A percentile compares a stretch with the other conserved stretches of the same genome.
phyloP scores from a whole-genome alignment of 2,329 filamentous ascomycete genomes.

The Ophiocordyceps camponoti-floridani region DNA sequence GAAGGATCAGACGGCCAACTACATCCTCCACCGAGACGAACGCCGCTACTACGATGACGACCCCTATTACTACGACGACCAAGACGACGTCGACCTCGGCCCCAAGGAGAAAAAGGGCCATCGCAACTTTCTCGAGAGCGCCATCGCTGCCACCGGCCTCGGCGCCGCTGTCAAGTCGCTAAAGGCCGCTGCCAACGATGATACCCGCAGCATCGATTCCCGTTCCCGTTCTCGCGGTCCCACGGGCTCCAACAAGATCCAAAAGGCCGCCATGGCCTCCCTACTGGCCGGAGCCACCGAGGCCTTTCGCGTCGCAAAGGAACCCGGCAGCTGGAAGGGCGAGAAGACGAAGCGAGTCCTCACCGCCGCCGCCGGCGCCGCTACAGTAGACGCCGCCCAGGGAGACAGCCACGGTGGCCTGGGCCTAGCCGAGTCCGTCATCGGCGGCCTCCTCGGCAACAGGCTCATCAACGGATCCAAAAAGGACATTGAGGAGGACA shows the following conservation, averaged over 20 bases:
- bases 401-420: slow-evolving; percentile 63
- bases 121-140: slow-evolving; percentile 47
- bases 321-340: slow-evolving; percentile 76
- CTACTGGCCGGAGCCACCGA: slow-evolving; percentile 80
- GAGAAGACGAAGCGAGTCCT: slow-evolving; percentile 83
- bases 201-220: slow-evolving; percentile 27
- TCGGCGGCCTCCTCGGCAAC: slow-evolving; percentile 76
- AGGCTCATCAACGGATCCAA: slow-evolving; percentile 67
- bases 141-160: slow-evolving; percentile 41
- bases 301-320: slow-evolving; percentile 78
- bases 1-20: slow-evolving; percentile 35
- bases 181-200: slow-evolving; percentile 27
- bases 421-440: slow-evolving; percentile 69
- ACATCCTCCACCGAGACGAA: slow-evolving; percentile 33
- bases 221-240: slow-evolving; percentile 32
- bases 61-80: slow-evolving; percentile 32
- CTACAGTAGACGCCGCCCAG: slow-evolving; percentile 59
- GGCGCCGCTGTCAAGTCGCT: slow-evolving; percentile 43
- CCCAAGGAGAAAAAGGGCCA: slow-evolving; percentile 39
- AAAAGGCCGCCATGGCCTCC: slow-evolving; percentile 82
- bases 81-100: slow-evolving; percentile 29
- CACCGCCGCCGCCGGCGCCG: slow-evolving; percentile 67
- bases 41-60: slow-evolving; percentile 33
- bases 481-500: slow-evolving; percentile 45
- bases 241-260: slow-evolving; percentile 37